Base-by-base conservation (phyloP, 192 early-diverging fungal species). In the Gaertneriomyces sp. region DNA sequence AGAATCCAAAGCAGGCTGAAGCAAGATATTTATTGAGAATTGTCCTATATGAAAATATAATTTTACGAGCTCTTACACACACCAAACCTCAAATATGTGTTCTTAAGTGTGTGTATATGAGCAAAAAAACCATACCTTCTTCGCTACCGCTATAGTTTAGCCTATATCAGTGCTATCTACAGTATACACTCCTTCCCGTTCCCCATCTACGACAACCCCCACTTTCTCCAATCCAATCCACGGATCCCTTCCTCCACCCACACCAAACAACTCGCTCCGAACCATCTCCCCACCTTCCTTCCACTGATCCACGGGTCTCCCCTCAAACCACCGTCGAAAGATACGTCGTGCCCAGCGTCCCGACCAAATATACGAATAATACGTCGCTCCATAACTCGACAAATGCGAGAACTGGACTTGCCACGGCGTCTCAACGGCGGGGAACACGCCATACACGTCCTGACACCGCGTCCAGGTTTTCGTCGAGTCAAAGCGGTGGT, bases 311-410 rank as follows among this genome's bases (percentile, higher is more conserved):
- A 89, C 78, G 12, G 81, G 74, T 42, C 11, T 41, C 6, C 74
- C 70, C n/a, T 72, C 79, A 70, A 96, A 96, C 41, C 84, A 79
- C 8, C 69, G 74, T 45, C 85, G 74, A 86, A 86, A 94, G 19
- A 99, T 81, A 58, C 87, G 82, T 6, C 82, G 79, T 1, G 92
- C 93, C 71, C 95, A 79, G 10, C 88, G 81, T 39, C 93, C 81
- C 45, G 88, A 88, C 86, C 95, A 92, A 19, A 98, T 76, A 64
- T 99, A 99, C n/a, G 89, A 81, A 58, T 98, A 99, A 76, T 99
- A 99, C 6, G 87, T 89, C 7, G 91, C 89, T 14, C 94, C 94
- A 64, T 99, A 99, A 0, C 88, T 87, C 64, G 89, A 88, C 69
- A 99, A 63, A 61, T 99, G 96, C 3, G 85, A 85, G 74, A 99